Percentiles rank a stretch among this genome's conserved stretches.
phyloP scores from a whole-genome alignment of 257 asterid genomes.

The Nicotiana benthamiana region DNA sequence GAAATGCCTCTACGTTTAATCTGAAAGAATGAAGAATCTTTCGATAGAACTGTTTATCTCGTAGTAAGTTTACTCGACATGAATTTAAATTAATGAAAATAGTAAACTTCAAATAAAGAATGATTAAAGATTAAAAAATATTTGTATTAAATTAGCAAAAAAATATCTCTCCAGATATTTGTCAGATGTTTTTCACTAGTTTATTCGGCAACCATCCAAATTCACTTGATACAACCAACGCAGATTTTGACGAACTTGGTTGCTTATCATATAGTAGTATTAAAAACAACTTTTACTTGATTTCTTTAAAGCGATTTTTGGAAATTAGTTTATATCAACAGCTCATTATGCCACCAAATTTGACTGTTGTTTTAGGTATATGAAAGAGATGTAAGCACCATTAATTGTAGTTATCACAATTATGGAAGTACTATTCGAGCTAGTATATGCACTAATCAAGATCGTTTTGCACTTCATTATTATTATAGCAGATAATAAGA shows the following conservation, averaged over 20 bases:
- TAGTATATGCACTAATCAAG: neutral
- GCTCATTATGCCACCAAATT: neutral
- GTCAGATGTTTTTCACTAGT: neutral
- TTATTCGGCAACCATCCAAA: neutral
- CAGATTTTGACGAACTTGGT: too few relatives aligned
- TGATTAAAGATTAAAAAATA: neutral
- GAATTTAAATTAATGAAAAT: neutral
- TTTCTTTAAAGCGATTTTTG: neutral
- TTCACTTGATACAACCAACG: neutral
- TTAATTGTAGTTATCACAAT: neutral
- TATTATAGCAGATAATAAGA: neutral
- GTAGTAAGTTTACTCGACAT: neutral
- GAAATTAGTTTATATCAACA: neutral
- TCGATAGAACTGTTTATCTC: neutral
- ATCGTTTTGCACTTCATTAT: neutral
- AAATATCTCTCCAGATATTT: neutral
- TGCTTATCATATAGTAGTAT: too few relatives aligned
- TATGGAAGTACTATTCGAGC: neutral
- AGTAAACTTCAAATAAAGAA: neutral
- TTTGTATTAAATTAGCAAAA: neutral
- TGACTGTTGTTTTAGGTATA: neutral
- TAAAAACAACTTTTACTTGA: neutral
- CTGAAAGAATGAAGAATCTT: neutral
- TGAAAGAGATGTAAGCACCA: neutral
- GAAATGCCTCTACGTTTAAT: neutral